Evolutionary conservation across 139 green algal genomes (phyloP).

Genomic region (Nannochloris sp.): DNA sequence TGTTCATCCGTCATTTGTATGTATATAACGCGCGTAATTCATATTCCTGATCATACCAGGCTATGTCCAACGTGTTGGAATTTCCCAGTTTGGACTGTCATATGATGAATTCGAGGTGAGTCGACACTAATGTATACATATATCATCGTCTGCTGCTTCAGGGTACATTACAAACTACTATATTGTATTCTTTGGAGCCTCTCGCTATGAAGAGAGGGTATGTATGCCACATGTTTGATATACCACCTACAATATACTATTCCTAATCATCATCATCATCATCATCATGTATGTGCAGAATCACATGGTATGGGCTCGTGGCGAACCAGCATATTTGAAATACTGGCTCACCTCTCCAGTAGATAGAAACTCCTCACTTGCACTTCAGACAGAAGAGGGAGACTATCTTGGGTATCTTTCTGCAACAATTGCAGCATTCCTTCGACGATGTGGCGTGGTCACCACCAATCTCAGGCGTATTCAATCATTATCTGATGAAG

Average conservation of each 20-base stretch:
- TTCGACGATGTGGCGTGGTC: constrained; percentile 2
- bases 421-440: background rate
- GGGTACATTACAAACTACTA: constrained; percentile 5
- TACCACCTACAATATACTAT: background rate
- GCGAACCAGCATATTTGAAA: constrained; percentile 29
- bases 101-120: constrained; percentile 25
- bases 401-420: background rate
- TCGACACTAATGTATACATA: too few relatives aligned
- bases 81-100: constrained; percentile 19
- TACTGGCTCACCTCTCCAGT: constrained; percentile 20
- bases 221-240: background rate
- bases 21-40: background rate
- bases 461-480: background rate
- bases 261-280: too few relatives aligned
- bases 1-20: background rate
- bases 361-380: constrained; percentile 7
- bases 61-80: background rate
- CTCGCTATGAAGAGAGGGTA: constrained; percentile 22
- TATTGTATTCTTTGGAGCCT: constrained; percentile 22
- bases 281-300: constrained; percentile 15
- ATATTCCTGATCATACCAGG: constrained; percentile 2
- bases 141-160: background rate
- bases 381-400: constrained; percentile 25
- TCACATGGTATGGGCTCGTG: constrained; percentile 25
- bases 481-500: background rate